Evolutionary conservation across 345 rosid genomes (phyloP).

Genomic region (Pistacia integerrima): DNA sequence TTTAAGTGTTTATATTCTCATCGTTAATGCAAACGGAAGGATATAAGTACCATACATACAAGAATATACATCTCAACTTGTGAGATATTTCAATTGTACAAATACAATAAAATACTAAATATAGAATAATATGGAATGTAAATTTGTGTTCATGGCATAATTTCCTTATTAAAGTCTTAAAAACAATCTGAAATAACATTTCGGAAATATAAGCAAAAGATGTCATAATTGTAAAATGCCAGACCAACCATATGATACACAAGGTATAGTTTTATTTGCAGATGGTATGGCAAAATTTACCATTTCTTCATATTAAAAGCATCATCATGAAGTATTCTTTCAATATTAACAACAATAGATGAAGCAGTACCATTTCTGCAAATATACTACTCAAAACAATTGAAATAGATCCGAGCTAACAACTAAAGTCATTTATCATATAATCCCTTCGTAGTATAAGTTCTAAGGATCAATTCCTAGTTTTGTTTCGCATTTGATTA

Average conservation of each 20-base stretch:
- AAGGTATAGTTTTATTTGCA: neutral
- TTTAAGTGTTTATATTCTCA: slow-evolving; percentile 15
- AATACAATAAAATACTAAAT: slow-evolving; percentile 1
- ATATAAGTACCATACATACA: slow-evolving; percentile 15
- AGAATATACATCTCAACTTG: slow-evolving; percentile 14
- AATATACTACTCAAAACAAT: neutral
- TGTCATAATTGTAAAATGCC: neutral
- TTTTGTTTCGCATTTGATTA: neutral
- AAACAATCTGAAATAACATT: neutral
- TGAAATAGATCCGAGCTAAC: neutral
- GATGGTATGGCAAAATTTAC: neutral
- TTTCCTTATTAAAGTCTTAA: neutral
- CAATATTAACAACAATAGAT: neutral
- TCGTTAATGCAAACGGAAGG: slow-evolving; percentile 14
- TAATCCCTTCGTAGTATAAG: neutral
- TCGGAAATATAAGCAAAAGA: neutral
- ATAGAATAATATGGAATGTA: slow-evolving; percentile 4
- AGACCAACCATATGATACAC: neutral
- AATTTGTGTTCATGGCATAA: neutral
- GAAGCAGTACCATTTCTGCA: neutral
- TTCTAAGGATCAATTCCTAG: slow-evolving; percentile 12
- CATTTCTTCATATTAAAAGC: neutral
- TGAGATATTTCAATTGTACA: slow-evolving; percentile 8
- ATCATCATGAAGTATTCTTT: slow-evolving; percentile 1
- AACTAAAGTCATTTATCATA: neutral